Percentiles rank a stretch among this genome's conserved stretches.
Conservation (phyloP, 768 basidiomycete genomes). For the Trametes cubensis region DNA sequence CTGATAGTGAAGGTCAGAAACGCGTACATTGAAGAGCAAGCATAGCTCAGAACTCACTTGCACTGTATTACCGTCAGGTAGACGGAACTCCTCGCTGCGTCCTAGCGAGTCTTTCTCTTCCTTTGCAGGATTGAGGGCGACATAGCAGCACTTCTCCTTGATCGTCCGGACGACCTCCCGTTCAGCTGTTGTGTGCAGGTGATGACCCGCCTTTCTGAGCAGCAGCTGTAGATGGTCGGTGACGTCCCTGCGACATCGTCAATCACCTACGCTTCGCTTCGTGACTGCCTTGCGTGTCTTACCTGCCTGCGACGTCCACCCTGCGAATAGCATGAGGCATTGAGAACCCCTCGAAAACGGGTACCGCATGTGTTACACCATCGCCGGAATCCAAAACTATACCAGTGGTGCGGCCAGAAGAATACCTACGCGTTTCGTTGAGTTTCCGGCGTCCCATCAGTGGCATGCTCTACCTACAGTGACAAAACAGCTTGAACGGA, state of each 20-base stretch:
- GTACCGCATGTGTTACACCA: slow-evolving; percentile 97
- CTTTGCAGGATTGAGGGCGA: slow-evolving; percentile 89
- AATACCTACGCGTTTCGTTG: slow-evolving; percentile 64
- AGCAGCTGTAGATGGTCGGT: slow-evolving; percentile 95
- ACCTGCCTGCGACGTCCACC: slow-evolving; percentile 96
- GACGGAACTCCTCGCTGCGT: slow-evolving; percentile 81
- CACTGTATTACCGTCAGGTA: slow-evolving; percentile 94
- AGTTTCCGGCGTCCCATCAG: neutral
- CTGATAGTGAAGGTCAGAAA: slow-evolving; percentile 43
- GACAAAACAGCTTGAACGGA: slow-evolving; percentile 97
- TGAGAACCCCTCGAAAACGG: slow-evolving; percentile 98
- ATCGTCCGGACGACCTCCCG: slow-evolving; percentile 95
- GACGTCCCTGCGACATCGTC: slow-evolving; percentile 69
- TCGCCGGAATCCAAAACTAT: slow-evolving; percentile 99
- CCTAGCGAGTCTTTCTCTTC: slow-evolving; percentile 90
- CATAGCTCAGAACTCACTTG: slow-evolving; percentile 54
- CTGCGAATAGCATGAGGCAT: slow-evolving; percentile 98
- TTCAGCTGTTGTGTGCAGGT: slow-evolving; percentile 96
- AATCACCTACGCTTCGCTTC: neutral
- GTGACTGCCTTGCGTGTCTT: slow-evolving; percentile 25
- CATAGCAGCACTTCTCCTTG: slow-evolving; percentile 98
- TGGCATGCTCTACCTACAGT: slow-evolving; percentile 58
- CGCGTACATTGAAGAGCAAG: neutral
- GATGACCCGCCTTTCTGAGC: slow-evolving; percentile 90
- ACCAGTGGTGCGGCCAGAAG: slow-evolving; percentile 97